Conservation (phyloP, 176 grass and related monocot species). For the Aegilops sharonensis region DNA sequence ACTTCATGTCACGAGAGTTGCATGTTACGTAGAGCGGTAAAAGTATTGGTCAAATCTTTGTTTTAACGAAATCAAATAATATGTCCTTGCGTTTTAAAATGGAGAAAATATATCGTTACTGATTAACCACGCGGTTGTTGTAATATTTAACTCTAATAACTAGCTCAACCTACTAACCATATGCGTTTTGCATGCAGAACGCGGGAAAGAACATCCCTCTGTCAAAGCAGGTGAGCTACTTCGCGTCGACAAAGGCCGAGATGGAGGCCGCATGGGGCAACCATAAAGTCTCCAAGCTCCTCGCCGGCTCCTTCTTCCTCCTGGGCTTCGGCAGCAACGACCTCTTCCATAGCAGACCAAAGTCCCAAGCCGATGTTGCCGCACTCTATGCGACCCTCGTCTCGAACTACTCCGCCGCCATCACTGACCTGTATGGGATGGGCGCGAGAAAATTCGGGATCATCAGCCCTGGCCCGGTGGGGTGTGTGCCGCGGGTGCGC, state of each 20-base stretch:
- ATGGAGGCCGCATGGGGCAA: background rate
- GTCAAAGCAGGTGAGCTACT: constrained; percentile 28
- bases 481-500: constrained; percentile 24
- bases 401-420: constrained; percentile 25
- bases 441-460: constrained; percentile 40
- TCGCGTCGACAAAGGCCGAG: constrained; percentile 1
- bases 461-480: constrained; percentile 27
- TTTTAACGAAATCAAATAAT: too few species aligned
- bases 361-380: background rate
- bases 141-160: background rate
- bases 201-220: constrained; percentile 28
- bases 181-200: background rate
- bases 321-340: constrained; percentile 30
- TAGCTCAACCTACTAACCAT: background rate
- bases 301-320: constrained; percentile 36
- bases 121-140: background rate
- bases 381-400: constrained; percentile 4
- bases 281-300: background rate
- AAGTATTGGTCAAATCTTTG: too few species aligned
- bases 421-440: constrained; percentile 19
- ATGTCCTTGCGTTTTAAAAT: too few species aligned
- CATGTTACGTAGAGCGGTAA: too few species aligned
- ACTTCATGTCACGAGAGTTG: too few species aligned
- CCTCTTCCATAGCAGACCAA: constrained; percentile 2
- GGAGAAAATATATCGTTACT: too few species aligned